These are phyloP conservation scores for Aspergillus cavernicola DNA, from an alignment of 495 filamentous ascomycete genomes.

Conservation along the genomic window DNA sequence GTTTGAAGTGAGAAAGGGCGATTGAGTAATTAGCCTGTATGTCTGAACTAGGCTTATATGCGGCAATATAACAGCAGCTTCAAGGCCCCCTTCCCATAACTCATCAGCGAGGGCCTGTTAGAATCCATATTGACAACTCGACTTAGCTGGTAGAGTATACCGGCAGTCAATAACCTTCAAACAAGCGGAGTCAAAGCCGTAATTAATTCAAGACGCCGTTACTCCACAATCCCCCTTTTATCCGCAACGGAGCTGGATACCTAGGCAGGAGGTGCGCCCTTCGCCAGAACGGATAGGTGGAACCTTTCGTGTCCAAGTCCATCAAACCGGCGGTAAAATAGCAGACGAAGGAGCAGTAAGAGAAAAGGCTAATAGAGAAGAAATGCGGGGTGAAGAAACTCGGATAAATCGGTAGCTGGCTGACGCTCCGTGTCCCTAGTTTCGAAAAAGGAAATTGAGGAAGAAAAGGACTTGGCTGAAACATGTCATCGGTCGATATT, in stretches of 20 bases:
- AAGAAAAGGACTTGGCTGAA: conserved; percentile 2
- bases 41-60: no score
- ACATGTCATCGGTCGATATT: not conserved
- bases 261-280: not conserved
- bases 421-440: not conserved
- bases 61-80: no score
- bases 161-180: no score
- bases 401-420: not conserved
- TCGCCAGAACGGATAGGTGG: not conserved
- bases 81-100: no score
- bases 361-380: not conserved
- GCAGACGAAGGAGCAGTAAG: conserved; percentile 1
- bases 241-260: not conserved
- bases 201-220: not conserved
- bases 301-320: no score
- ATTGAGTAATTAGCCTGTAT: no score
- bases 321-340: conserved; percentile 10
- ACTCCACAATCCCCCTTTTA: not conserved
- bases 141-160: no score
- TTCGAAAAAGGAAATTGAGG: not conserved
- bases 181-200: no score
- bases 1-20: no score
- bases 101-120: no score
- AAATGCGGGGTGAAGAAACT: not conserved
- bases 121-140: no score